Evolutionary conservation across 805 yeast genomes (phyloP).

Genomic region (Candida oleophila): DNA sequence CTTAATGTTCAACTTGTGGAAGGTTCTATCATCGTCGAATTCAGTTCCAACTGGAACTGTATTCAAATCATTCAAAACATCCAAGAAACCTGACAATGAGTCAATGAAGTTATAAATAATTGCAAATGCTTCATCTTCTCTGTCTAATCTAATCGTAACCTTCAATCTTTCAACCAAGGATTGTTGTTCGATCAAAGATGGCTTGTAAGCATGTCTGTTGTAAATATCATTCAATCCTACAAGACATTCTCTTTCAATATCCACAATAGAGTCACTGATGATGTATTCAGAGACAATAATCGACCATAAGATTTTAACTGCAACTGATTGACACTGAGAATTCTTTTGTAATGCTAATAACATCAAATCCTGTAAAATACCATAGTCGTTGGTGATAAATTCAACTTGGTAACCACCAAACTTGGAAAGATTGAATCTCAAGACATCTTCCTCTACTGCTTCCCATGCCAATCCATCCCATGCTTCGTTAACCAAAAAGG

Average conservation of each 20-base stretch:
- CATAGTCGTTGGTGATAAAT: slow-evolving; percentile 55
- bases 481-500: slow-evolving; percentile 52
- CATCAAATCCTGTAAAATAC: slow-evolving; percentile 62
- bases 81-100: slow-evolving; percentile 60
- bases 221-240: slow-evolving; percentile 64
- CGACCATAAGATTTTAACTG: slow-evolving; percentile 70
- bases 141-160: slow-evolving; percentile 50
- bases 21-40: slow-evolving; percentile 83
- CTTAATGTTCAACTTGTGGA: slow-evolving; percentile 72
- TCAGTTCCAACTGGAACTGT: slow-evolving; percentile 79
- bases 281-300: slow-evolving; percentile 66
- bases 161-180: slow-evolving; percentile 52
- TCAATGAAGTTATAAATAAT: slow-evolving; percentile 51
- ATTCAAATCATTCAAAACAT: slow-evolving; percentile 62
- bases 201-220: slow-evolving; percentile 55
- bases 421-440: slow-evolving; percentile 56
- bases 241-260: slow-evolving; percentile 62
- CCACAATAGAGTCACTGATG: slow-evolving; percentile 54
- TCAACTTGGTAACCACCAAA: slow-evolving; percentile 74
- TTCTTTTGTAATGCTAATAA: slow-evolving; percentile 69
- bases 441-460: slow-evolving; percentile 52
- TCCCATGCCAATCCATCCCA: slow-evolving; percentile 78
- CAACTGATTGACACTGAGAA: slow-evolving; percentile 55
- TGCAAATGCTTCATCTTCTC: slow-evolving; percentile 61
- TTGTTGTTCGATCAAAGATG: slow-evolving; percentile 53